Percentiles rank a stretch among this genome's conserved stretches.
phyloP scores from a whole-genome alignment of 2,329 filamentous ascomycete species.

The Colletotrichum sp. region DNA sequence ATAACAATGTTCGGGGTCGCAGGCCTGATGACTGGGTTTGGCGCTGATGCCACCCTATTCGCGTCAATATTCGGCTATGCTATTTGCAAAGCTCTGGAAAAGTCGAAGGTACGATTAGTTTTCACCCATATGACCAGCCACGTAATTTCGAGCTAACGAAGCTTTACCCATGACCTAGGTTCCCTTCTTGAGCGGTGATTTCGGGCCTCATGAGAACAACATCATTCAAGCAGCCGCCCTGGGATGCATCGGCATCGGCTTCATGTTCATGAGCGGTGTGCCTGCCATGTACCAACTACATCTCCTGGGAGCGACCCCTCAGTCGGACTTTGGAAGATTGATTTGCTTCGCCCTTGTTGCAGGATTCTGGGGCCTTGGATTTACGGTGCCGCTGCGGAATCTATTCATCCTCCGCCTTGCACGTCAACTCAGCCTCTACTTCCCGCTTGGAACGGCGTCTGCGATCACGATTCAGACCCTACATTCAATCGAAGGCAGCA shows the following conservation, averaged over 20 bases:
- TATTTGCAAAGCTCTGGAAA: background rate
- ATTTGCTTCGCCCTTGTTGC: background rate
- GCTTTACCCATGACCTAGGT: background rate
- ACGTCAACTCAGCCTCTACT: background rate
- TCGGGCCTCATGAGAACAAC: background rate
- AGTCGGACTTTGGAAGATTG: background rate
- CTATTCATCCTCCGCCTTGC: background rate
- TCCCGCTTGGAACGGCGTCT: background rate
- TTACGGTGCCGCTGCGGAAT: background rate
- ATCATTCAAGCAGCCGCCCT: background rate
- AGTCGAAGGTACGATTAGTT: background rate
- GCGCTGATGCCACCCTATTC: background rate
- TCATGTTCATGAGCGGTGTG: constrained; percentile 16
- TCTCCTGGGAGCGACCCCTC: background rate
- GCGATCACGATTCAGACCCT: background rate
- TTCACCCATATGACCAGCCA: background rate
- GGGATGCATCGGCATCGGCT: constrained; percentile 5
- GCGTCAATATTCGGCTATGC: background rate
- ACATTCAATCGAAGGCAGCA: background rate
- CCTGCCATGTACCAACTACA: constrained; percentile 22
- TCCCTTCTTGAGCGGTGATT: background rate
- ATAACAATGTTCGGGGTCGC: rapidly evolving
- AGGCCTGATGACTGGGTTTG: background rate
- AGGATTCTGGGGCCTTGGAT: background rate
- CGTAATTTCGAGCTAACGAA: background rate